Percentiles rank a stretch among this genome's conserved stretches.
Evolutionary conservation across 2,329 filamentous ascomycete genomes (phyloP).

Genomic region (Lecanicillium sp.): DNA sequence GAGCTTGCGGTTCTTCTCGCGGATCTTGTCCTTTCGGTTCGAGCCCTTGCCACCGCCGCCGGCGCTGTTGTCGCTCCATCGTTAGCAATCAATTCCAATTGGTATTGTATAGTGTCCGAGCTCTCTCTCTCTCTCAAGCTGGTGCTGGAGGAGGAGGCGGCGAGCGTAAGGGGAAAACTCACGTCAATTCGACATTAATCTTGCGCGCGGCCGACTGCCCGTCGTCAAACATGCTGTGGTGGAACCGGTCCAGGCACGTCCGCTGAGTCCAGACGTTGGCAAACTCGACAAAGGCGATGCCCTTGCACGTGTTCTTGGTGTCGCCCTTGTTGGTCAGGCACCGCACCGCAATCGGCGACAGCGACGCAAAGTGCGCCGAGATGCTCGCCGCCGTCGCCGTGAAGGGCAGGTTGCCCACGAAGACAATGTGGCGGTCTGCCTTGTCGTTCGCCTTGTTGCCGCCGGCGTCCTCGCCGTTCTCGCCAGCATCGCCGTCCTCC

Average conservation of each 20-base stretch:
- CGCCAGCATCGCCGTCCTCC: background rate
- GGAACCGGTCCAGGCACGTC: slow-evolving; percentile 83
- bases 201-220: slow-evolving; percentile 52
- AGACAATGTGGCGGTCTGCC: slow-evolving; percentile 28
- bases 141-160: background rate
- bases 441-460: slow-evolving; percentile 19
- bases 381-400: slow-evolving; percentile 67
- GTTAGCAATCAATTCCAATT: slow-evolving; percentile 5
- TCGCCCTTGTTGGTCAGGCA: slow-evolving; percentile 63
- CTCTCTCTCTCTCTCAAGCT: background rate
- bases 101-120: slow-evolving; percentile 3
- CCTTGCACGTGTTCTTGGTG: slow-evolving; percentile 56
- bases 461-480: slow-evolving; percentile 10
- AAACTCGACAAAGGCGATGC: slow-evolving; percentile 87
- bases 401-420: slow-evolving; percentile 76
- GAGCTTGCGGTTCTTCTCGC: slow-evolving; percentile 79
- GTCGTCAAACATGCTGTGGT: slow-evolving; percentile 72
- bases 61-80: slow-evolving; percentile 60
- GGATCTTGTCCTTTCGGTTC: slow-evolving; percentile 68
- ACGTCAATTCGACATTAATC: slow-evolving; percentile 92
- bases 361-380: slow-evolving; percentile 68
- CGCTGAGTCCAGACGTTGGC: slow-evolving; percentile 82
- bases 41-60: slow-evolving; percentile 79
- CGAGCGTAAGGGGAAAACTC: slow-evolving; percentile 29
- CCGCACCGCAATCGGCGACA: slow-evolving; percentile 43